A percentile compares a stretch with the other conserved stretches of the same genome.
These are phyloP conservation scores for Centaurea solstitialis DNA, from an alignment of 129 eudicot genomes.

Conservation along the genomic window DNA sequence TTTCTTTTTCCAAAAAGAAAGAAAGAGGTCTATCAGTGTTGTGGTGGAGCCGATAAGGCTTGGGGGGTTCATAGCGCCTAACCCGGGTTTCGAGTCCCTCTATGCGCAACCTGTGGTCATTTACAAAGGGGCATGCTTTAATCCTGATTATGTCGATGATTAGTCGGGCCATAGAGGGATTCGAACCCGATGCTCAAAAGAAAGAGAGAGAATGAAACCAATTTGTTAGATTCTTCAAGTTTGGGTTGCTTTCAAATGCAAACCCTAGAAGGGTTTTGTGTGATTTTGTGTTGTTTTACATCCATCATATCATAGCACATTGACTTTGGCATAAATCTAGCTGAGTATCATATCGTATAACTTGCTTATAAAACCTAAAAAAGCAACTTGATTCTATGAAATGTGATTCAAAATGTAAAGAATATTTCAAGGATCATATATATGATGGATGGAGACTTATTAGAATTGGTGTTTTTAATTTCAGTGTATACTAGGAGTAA, in stretches of 20 bases:
- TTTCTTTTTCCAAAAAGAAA: background rate
- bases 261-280: conserved; percentile 30
- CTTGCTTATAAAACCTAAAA: background rate
- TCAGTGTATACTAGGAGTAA: conserved; percentile 34
- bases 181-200: too few species aligned
- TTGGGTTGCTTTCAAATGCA: conserved; percentile 9
- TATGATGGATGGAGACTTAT: background rate
- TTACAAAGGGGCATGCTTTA: too few species aligned
- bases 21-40: too few species aligned
- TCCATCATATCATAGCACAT: background rate
- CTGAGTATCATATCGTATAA: too few species aligned
- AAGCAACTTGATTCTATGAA: background rate
- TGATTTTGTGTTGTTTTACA: background rate
- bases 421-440: background rate
- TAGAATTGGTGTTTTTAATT: conserved; percentile 17
- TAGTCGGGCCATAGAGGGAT: too few species aligned
- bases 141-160: too few species aligned
- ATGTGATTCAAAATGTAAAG: background rate
- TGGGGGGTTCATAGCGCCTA: too few species aligned
- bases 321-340: background rate
- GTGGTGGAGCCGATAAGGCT: too few species aligned
- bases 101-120: too few species aligned
- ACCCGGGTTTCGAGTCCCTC: too few species aligned
- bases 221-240: background rate
- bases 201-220: background rate